Base-by-base conservation (phyloP, 108 stramenopile species). In the Chaetoceros tenuissimus region DNA sequence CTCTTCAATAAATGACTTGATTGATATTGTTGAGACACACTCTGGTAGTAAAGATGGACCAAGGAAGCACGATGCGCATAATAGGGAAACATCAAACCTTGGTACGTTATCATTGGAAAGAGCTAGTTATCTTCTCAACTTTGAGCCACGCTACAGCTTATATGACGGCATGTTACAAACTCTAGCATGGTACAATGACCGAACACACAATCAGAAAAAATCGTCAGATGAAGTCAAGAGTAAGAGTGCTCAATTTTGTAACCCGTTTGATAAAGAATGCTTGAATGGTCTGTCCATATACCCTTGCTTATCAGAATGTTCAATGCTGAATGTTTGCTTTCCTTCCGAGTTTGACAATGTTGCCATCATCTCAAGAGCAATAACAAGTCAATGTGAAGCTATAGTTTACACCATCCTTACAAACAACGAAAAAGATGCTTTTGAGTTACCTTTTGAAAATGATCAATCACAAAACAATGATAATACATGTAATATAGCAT, bases 241-340 rank as follows among this genome's bases (percentile, higher is more conserved):
- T 44, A 68, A 62, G 20, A 46, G 19, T 28, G 57, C 64, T 8
- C 69, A 59, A 13, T 55, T 72, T 44, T 91, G 89, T 52, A 57
- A 59, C 20, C 81, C 75, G 1, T 71, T 63, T 30, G 89, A 91
- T 62, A 59, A 65, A 26, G 89, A 87, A 59, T 91, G 89, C 49
- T 69, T 87, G 5, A 79, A 69, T 22, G 89, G 81, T 8, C 51
- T 72, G 1, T 73, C 85, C n/a, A 79, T 86, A 16, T 91, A 85
- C 68, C 89, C 89, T 0, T 91, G 89, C 68, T 72, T 85, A 3
- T 83, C 81, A 8, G 89, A 91, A 55, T 91, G 89, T 56, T 68
- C 81, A 28, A 77, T 79, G 27, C 46, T 64, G 43, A 67, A 62
- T 2, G 72, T 75, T 56, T 91, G 89, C 46, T 77, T 76, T 0